Evolutionary conservation across 257 asterid species (phyloP).

Genomic region (Striga asiatica): DNA sequence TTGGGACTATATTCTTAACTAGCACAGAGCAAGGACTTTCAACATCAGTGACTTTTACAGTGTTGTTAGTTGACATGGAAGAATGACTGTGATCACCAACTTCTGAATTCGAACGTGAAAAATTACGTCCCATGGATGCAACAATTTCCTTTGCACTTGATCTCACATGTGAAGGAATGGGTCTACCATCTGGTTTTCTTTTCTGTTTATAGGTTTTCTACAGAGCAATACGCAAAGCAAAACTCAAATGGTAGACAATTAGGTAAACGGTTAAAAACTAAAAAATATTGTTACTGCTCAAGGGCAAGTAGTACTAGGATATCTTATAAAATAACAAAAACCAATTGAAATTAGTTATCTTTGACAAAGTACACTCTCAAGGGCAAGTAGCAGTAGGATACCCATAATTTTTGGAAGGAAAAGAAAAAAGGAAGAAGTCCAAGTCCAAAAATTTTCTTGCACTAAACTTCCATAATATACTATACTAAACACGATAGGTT

Average conservation of each 20-base stretch:
- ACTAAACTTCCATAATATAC: no score
- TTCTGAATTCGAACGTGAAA: slow-evolving; percentile 15
- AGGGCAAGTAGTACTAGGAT: no score
- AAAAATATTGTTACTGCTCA: no score
- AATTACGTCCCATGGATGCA: slow-evolving; percentile 1
- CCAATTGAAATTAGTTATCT: no score
- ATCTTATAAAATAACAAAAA: no score
- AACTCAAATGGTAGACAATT: neutral
- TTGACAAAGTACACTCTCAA: no score
- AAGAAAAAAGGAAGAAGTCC: no score
- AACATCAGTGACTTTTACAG: slow-evolving; percentile 7
- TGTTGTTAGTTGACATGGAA: slow-evolving; percentile 6
- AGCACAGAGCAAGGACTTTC: slow-evolving; percentile 17
- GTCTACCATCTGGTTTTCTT: slow-evolving; percentile 13
- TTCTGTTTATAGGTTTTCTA: slow-evolving; percentile 19
- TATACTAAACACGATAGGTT: no score
- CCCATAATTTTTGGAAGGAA: no score
- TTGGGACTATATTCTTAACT: slow-evolving; percentile 22
- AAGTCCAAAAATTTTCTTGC: no score
- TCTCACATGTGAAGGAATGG: slow-evolving; percentile 14
- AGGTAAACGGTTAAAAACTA: neutral
- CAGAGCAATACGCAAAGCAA: neutral
- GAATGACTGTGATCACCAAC: slow-evolving; percentile 2
- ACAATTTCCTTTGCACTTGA: neutral
- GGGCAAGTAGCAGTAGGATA: no score